These are phyloP conservation scores for Tylopilus felleus DNA, from an alignment of 768 basidiomycete species.

Conservation along the genomic window DNA sequence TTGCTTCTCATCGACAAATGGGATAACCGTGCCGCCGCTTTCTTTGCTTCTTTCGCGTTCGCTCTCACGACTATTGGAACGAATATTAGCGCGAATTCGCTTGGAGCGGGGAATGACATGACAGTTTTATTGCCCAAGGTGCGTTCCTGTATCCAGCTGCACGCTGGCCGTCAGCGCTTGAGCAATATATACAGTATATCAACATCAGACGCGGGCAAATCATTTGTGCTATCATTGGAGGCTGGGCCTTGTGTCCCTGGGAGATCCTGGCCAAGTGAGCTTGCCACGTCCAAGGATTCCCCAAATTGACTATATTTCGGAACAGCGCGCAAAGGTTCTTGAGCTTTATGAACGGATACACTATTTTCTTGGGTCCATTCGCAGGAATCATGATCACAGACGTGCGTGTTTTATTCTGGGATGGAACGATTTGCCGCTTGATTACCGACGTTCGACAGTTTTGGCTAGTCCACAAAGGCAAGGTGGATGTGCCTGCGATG, in stretches of 20 bases:
- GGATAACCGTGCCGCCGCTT: constrained; percentile 83
- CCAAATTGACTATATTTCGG: background rate
- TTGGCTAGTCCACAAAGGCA: constrained; percentile 70
- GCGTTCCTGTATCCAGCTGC: constrained; percentile 22
- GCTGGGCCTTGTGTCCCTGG: constrained; percentile 87
- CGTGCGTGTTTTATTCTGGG: constrained; percentile 34
- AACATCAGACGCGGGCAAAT: constrained; percentile 79
- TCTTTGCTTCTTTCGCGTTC: constrained; percentile 79
- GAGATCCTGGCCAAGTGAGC: constrained; percentile 59
- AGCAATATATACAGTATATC: constrained; percentile 33
- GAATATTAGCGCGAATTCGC: constrained; percentile 59
- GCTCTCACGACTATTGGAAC: constrained; percentile 35
- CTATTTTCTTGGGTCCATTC: constrained; percentile 84
- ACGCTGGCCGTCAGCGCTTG: background rate
- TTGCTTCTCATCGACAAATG: constrained; percentile 71
- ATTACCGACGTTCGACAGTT: constrained; percentile 42
- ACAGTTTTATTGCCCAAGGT: constrained; percentile 70
- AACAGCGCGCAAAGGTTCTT: constrained; percentile 60
- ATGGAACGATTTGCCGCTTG: background rate
- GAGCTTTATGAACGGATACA: constrained; percentile 78
- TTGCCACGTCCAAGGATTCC: background rate
- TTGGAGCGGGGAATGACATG: constrained; percentile 80
- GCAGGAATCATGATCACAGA: constrained; percentile 67
- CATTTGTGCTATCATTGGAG: constrained; percentile 76
- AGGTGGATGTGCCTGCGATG: constrained; percentile 80